Base-by-base conservation (phyloP, 2,329 filamentous ascomycete genomes). In the Emericellopsis cladophorae region DNA sequence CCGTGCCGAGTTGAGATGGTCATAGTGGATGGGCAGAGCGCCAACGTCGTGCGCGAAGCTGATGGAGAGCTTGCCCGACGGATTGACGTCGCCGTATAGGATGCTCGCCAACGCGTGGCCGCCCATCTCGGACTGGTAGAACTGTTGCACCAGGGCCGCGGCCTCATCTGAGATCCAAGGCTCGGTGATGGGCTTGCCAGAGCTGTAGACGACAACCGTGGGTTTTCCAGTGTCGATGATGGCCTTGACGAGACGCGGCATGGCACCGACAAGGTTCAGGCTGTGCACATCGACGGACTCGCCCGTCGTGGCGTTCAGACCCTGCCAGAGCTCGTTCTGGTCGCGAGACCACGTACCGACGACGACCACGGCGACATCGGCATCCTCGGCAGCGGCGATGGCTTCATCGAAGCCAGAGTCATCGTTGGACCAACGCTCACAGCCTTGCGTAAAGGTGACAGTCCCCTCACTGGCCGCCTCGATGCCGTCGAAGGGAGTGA, bases 311-410 rank as follows among this genome's bases (percentile, higher is more conserved):
- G 80, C 81, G 48, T 87, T 87, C 3, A 84, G 55, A 0, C 78
- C 77, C 42, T 62, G 57, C 82, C 81, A 86, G 4, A 87, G 72
- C 55, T 86, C 74, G 40, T 68, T 64, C 53, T 87, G 81, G 51
- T 88, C 83, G 38, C 81, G 72, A 22, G 75, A 78, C 83, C 81
- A 86, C 8, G 82, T 87, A 26, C 82, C 83, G 1, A 86, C 81
- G 0, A 87, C 66, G 0, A 87, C 79, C 5, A 87, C 70, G 6
- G 82, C 81, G 2, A 86, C 74, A 50, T 87, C 82, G 4, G 81
- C 79, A 9, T 68, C 70, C 49, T 78, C 63, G 2, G 81, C 81
- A 1, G 74, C 74, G 1, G 72, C 62, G n/a, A 86, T 57, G 7
- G 83, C 83, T 50, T 77, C 79, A 0, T 66, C 56, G 47, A 86